These are phyloP conservation scores for Pythium guiyangense DNA, from an alignment of 352 stramenopile species.

Conservation along the genomic window DNA sequence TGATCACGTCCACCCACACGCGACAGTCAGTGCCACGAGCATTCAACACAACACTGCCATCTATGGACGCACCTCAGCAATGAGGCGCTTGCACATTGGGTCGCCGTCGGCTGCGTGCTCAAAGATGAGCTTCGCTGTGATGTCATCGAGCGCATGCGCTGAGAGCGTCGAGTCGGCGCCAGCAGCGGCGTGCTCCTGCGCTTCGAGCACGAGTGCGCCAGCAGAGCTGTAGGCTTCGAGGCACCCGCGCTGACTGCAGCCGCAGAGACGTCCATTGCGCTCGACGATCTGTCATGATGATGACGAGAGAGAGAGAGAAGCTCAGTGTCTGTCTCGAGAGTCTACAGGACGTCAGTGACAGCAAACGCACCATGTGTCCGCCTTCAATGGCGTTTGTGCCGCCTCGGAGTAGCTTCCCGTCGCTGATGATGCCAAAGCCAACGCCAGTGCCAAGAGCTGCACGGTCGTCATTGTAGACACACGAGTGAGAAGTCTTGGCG, in stretches of 20 bases:
- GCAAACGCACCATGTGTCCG: slow-evolving; percentile 58
- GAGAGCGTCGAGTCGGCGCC: slow-evolving; percentile 47
- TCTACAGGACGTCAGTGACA: neutral
- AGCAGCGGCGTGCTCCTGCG: slow-evolving; percentile 55
- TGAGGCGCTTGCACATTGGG: slow-evolving; percentile 58
- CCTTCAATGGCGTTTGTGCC: slow-evolving; percentile 70
- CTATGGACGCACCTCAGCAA: slow-evolving; percentile 44
- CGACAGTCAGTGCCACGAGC: neutral
- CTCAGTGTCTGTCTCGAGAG: too few species aligned
- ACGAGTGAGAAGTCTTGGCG: neutral
- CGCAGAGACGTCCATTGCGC: slow-evolving; percentile 68
- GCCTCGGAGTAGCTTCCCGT: slow-evolving; percentile 67
- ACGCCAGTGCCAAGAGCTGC: slow-evolving; percentile 74
- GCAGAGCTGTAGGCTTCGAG: slow-evolving; percentile 80
- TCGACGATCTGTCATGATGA: slow-evolving; percentile 64
- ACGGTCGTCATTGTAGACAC: neutral
- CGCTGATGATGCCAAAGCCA: slow-evolving; percentile 58
- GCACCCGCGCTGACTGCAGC: slow-evolving; percentile 69
- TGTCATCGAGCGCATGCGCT: slow-evolving; percentile 30
- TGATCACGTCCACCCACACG: neutral
- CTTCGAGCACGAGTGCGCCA: slow-evolving; percentile 53
- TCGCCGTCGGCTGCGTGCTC: slow-evolving; percentile 59
- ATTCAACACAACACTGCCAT: neutral
- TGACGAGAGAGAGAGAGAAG: too few species aligned
- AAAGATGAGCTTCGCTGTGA: slow-evolving; percentile 75